These are phyloP conservation scores for Dendrobium officinale DNA, from an alignment of 106 monocot genomes.

Conservation along the genomic window DNA sequence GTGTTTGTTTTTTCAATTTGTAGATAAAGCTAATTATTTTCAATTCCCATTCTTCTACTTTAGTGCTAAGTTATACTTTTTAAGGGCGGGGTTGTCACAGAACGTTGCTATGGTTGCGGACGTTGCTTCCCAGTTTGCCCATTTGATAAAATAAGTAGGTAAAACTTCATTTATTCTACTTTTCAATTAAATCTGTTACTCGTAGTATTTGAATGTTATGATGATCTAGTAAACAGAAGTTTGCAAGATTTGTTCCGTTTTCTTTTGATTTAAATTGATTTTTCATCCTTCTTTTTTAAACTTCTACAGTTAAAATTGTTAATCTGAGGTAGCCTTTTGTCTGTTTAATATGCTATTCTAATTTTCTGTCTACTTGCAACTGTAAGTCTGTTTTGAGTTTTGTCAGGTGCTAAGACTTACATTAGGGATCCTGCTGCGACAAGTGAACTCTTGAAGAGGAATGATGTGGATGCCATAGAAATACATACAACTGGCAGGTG, in stretches of 20 bases:
- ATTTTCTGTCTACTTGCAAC: conserved; percentile 10
- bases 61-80: conserved; percentile 12
- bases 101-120: conserved; percentile 96
- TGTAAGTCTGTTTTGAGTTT: conserved; percentile 8
- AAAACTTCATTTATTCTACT: not conserved
- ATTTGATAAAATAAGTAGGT: conserved; percentile 91
- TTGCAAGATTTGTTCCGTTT: not conserved
- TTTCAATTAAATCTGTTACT: not conserved
- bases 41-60: not conserved
- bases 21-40: not conserved
- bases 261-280: not conserved
- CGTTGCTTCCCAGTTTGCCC: conserved; percentile 85
- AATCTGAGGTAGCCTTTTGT: not conserved
- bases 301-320: not conserved
- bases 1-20: not conserved
- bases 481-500: conserved; percentile 96
- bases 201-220: not conserved
- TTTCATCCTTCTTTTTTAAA: not conserved
- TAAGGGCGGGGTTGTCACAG: conserved; percentile 81
- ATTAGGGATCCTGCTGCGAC: conserved; percentile 64
- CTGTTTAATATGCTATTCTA: not conserved
- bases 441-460: conserved; percentile 51
- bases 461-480: conserved; percentile 91
- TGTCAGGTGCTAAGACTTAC: conserved; percentile 66
- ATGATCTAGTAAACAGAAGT: not conserved